Conservation (phyloP, 2,329 filamentous ascomycete genomes). For the Dothiorella sarmentorum region DNA sequence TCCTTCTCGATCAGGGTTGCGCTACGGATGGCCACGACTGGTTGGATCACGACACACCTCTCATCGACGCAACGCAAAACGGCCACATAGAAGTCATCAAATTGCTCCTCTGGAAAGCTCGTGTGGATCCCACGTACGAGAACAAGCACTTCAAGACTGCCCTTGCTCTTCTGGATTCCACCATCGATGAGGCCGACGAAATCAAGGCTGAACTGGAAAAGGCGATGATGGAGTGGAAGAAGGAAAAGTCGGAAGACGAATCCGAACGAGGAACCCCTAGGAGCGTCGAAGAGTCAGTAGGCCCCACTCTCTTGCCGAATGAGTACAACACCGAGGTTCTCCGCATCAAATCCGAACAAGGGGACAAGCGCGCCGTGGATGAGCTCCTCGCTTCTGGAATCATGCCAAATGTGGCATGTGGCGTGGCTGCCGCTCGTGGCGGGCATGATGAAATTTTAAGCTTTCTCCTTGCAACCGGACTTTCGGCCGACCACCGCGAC, state of each 20-base stretch:
- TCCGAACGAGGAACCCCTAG: constrained; percentile 22
- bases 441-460: constrained; percentile 87
- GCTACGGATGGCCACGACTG: constrained; percentile 56
- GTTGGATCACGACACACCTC: constrained; percentile 75
- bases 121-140: constrained; percentile 81
- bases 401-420: constrained; percentile 73
- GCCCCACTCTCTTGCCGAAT: constrained; percentile 44
- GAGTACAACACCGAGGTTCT: constrained; percentile 49
- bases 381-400: constrained; percentile 48
- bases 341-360: constrained; percentile 47
- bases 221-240: constrained; percentile 46
- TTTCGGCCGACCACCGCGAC: constrained; percentile 49
- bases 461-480: constrained; percentile 54
- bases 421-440: constrained; percentile 87
- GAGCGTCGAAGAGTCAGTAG: constrained; percentile 16
- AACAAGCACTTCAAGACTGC: constrained; percentile 93
- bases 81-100: constrained; percentile 86
- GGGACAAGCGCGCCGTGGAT: constrained; percentile 47
- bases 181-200: constrained; percentile 73
- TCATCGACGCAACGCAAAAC: constrained; percentile 96
- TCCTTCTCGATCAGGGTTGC: constrained; percentile 80
- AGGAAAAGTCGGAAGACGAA: constrained; percentile 47
- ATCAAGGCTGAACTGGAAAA: constrained; percentile 71
- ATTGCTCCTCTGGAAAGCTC: constrained; percentile 73
- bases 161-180: constrained; percentile 73